Conservation (phyloP, 208 protist genomes). For the Paratrypanosoma confusum region DNA sequence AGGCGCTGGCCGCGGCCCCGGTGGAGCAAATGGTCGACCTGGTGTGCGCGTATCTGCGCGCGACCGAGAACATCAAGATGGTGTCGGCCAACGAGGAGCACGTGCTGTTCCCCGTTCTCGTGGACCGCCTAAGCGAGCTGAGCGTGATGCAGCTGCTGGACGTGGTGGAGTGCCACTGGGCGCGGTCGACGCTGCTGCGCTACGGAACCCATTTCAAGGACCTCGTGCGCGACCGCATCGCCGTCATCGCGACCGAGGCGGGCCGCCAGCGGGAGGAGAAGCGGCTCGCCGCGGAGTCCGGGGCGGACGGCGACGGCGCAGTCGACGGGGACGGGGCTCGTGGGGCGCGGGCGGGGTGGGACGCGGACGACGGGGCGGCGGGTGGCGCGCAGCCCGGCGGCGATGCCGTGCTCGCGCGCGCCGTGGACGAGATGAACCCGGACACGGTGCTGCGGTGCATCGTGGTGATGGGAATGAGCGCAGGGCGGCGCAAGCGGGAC, state of each 20-base stretch:
- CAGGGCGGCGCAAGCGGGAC: conserved; percentile 50
- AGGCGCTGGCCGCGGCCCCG: background rate
- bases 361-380: background rate
- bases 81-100: conserved; percentile 59
- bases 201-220: conserved; percentile 55
- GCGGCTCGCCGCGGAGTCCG: background rate
- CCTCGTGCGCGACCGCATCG: conserved; percentile 53
- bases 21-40: conserved; percentile 20
- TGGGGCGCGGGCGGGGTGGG: background rate
- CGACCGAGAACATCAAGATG: conserved; percentile 28
- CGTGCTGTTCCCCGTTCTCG: conserved; percentile 52
- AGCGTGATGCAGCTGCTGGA: conserved; percentile 43
- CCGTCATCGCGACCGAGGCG: conserved; percentile 24
- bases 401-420: conserved; percentile 30
- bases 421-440: conserved; percentile 28
- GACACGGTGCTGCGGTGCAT: conserved; percentile 31
- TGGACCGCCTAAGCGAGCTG: conserved; percentile 37
- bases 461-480: conserved; percentile 63
- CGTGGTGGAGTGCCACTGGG: conserved; percentile 45
- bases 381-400: conserved; percentile 5
- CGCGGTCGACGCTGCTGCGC: conserved; percentile 53
- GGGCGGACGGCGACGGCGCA: conserved; percentile 1
- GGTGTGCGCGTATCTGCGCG: conserved; percentile 29
- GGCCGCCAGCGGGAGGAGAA: conserved; percentile 7
- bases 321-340: background rate